Conservation (phyloP, 768 basidiomycete species). For the Paxillus rubicundulus region DNA sequence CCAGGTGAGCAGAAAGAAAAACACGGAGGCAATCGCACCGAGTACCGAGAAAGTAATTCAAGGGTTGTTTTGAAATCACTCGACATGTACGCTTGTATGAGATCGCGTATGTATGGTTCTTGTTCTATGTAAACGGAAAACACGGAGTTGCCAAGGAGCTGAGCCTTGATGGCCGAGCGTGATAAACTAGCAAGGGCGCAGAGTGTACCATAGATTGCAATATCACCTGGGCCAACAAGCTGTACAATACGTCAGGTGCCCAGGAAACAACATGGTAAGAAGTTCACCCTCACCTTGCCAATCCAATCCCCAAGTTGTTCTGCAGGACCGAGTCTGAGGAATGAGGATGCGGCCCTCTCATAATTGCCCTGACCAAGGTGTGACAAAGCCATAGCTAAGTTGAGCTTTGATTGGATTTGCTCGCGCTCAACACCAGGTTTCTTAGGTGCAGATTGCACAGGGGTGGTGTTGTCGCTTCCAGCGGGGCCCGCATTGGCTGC, state of each 20-base stretch:
- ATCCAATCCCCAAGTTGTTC: constrained; percentile 77
- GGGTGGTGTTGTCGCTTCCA: constrained; percentile 13
- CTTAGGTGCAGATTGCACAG: constrained; percentile 31
- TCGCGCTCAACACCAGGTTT: constrained; percentile 57
- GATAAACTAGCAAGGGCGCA: constrained; percentile 79
- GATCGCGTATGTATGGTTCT: constrained; percentile 82
- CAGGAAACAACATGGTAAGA: not conserved
- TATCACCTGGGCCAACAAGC: constrained; percentile 78
- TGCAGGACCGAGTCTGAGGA: constrained; percentile 64
- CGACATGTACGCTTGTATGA: constrained; percentile 81
- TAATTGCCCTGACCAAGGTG: constrained; percentile 70
- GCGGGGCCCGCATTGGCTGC: constrained; percentile 32
- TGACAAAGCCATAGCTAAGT: constrained; percentile 77
- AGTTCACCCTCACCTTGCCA: constrained; percentile 51
- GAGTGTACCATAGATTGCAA: constrained; percentile 83
- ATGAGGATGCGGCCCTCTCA: constrained; percentile 74
- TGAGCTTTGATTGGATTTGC: constrained; percentile 72
- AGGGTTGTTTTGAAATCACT: constrained; percentile 85
- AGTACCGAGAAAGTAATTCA: constrained; percentile 68
- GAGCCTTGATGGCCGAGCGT: constrained; percentile 65
- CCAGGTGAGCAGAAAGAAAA: not conserved
- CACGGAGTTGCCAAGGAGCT: constrained; percentile 62
- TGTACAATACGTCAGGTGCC: constrained; percentile 22
- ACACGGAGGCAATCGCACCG: constrained; percentile 42
- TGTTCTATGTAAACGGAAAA: constrained; percentile 82